Conservation (phyloP, 345 rosid species). For the Citrus medica region DNA sequence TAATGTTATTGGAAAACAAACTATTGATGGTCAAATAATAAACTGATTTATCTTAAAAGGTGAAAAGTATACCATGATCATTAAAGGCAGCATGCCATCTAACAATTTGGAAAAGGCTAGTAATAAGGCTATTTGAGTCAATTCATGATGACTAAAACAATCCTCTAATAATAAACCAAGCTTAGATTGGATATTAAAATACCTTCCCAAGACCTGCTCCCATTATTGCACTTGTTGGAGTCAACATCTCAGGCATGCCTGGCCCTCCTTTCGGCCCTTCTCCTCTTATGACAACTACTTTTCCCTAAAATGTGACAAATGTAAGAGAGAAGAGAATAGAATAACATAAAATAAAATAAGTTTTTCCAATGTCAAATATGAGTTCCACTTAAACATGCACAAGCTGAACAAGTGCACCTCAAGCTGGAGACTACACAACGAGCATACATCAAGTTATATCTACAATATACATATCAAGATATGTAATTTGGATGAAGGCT, state of each 20-base stretch:
- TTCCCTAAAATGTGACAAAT: slow-evolving; percentile 54
- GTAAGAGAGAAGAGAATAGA: slow-evolving; percentile 2
- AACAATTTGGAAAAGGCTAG: background rate
- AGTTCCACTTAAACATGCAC: background rate
- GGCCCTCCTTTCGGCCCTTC: slow-evolving; percentile 99
- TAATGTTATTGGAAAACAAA: background rate
- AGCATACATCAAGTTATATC: background rate
- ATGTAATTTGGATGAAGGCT: background rate
- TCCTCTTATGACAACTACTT: slow-evolving; percentile 86
- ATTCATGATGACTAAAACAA: background rate
- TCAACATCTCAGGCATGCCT: slow-evolving; percentile 99
- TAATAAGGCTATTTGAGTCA: background rate
- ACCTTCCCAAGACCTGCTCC: slow-evolving; percentile 99
- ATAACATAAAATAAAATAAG: too few species aligned
- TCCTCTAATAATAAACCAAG: background rate
- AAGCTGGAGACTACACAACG: background rate
- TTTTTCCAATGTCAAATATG: background rate
- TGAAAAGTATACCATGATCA: background rate
- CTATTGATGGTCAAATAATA: background rate
- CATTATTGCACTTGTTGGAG: slow-evolving; percentile 99
- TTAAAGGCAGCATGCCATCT: background rate
- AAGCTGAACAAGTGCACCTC: background rate
- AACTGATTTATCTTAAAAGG: background rate
- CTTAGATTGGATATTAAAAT: slow-evolving; percentile 4
- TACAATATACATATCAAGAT: too few species aligned